Base-by-base conservation (phyloP, 2,329 filamentous ascomycete species). In the Microdochium bolleyi region DNA sequence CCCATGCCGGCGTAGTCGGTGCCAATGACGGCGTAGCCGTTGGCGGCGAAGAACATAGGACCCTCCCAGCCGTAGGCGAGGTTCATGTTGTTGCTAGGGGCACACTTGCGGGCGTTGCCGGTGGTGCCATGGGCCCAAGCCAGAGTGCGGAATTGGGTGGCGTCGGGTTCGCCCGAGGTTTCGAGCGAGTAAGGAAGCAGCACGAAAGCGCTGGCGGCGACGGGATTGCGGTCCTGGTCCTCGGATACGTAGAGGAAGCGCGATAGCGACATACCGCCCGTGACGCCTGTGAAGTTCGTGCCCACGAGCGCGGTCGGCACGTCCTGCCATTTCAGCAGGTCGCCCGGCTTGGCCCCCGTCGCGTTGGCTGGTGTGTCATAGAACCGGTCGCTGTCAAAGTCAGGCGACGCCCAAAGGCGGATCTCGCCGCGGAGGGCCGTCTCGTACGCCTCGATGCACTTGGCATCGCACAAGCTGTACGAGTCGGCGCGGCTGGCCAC, bases 61-160 rank as follows among this genome's bases (percentile, higher is more conserved):
- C 51, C 60, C 22, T 57, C 4, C 55, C 56, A 64, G 24, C 54
- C 55, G 46, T 64, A 64, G 48, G 61, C 55, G 1, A 63, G 51
- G 24, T 51, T 49, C 27, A 54, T 55, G 24, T 61, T 53, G 52
- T 64, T 64, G 3, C 54, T 59, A 2, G 61, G 56, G 9, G 62
- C 58, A 25, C 62, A 64, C 1, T 55, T 49, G 2, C 60, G 57
- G 1, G 25, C 51, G 24, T 52, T 34, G 2, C 62, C 62, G 9
- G 60, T 57, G 2, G 61, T 63, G 0, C 62, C 62, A 38, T 64
- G 61, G 0, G 61, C 53, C 62, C 62, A 64, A 10, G 57, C 62
- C 3, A 62, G 7, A 1, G 60, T 44, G 24, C 53, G 25, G 34
- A 54, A 57, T 2, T 24, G 5, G 3, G 41, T 46, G 4, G n/a